Base-by-base conservation (phyloP, 2,329 filamentous ascomycete species). In the Endoconidiophora polonica region DNA sequence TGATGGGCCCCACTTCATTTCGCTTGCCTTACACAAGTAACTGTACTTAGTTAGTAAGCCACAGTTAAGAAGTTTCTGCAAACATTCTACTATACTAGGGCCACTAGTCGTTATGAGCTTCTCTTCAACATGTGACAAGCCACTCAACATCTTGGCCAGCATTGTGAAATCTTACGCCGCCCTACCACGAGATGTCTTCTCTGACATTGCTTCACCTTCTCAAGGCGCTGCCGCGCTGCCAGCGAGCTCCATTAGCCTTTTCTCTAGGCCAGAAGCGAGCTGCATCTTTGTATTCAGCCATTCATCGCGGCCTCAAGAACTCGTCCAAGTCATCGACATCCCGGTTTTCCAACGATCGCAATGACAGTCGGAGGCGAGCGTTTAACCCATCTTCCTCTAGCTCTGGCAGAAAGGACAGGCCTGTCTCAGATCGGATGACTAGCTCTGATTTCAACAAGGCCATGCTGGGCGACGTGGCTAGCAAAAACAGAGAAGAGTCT, bases 251-350 rank as follows among this genome's bases (percentile, higher is more conserved):
- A 22, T 29, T 9, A 36, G 5, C 41, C n/a, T 10, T 42, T 14
- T 6, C 20, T 12, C 39, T 49, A n/a, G 24, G 12, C 5, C 50
- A 45, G 22, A 29, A 14, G 7, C 50, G 50, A 18, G 46, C 41
- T 4, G 46, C 50, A 18, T 56, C 56, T 7, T 57, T 56, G 40
- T 70, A 85, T 53, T 82, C 81, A 7, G 81, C 81, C 41, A 86
- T 87, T 58, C 74, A 78, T 56, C 69, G 73, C 43, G 82, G 82
- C 12, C 68, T 86, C 23, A 45, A 43, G 29, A 26, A 33, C 18
- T 42, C 45, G 26, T 44, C 48, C 22, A 49, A 38, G 24, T 12
- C 47, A 43, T 26, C 23, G 6, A 16, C 43, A 10, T 16, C 37
- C 26, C 33, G 39, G 29, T 18, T 40, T 40, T 44, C 14, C 20